Percentiles rank a stretch among this genome's conserved stretches.
Conservation (phyloP, 2,329 filamentous ascomycete genomes). For the Ophiosphaerella herpotricha region DNA sequence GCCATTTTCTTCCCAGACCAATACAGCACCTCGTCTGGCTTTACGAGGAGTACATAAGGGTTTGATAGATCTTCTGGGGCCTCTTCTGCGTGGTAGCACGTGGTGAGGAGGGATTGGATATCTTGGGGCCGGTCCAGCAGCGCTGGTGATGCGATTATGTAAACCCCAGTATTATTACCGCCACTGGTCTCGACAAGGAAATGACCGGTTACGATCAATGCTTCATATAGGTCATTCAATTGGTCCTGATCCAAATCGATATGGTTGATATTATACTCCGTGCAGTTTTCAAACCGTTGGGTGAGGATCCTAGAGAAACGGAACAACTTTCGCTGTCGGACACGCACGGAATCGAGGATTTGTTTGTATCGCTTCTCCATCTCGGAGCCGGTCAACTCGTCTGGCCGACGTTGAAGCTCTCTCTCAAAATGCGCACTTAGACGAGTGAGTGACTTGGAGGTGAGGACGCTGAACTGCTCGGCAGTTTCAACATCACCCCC, state of each 20-base stretch:
- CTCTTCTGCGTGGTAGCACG: conserved; percentile 72
- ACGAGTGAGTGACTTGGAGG: conserved; percentile 87
- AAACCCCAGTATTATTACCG: conserved; percentile 72
- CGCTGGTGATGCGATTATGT: conserved; percentile 82
- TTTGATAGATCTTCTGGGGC: conserved; percentile 73
- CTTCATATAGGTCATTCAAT: conserved; percentile 77
- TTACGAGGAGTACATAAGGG: conserved; percentile 83
- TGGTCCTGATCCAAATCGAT: conserved; percentile 69
- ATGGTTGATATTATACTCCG: conserved; percentile 87
- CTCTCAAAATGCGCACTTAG: conserved; percentile 90
- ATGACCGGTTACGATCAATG: conserved; percentile 80
- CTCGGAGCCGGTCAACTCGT: conserved; percentile 76
- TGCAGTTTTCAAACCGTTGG: conserved; percentile 94
- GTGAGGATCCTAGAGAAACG: conserved; percentile 90
- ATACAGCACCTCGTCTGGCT: conserved; percentile 74
- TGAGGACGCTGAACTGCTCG: conserved; percentile 93
- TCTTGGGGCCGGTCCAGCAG: conserved; percentile 76
- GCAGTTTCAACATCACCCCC: conserved; percentile 95
- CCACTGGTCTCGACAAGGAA: conserved; percentile 77
- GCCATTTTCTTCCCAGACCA: conserved; percentile 82
- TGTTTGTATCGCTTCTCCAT: conserved; percentile 98
- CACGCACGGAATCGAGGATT: conserved; percentile 91
- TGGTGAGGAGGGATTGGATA: conserved; percentile 83
- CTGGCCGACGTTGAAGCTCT: conserved; percentile 81
- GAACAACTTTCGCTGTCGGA: conserved; percentile 93